Conservation (phyloP, 2,329 filamentous ascomycete genomes). For the Alternaria burnsii region DNA sequence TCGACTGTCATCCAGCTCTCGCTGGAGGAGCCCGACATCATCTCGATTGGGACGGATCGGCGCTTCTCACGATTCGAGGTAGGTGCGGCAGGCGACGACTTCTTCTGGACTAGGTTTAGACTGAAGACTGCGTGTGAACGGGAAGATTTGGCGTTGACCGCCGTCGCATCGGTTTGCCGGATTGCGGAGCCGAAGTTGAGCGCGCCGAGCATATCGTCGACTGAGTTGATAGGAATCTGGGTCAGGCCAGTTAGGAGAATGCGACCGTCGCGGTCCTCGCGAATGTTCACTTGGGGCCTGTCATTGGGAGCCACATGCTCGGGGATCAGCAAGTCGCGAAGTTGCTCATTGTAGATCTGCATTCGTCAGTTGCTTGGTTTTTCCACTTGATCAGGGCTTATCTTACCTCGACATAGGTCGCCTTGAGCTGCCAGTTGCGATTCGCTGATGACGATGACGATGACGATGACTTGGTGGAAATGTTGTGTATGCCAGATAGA, state of each 20-base stretch:
- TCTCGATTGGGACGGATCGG: conserved; percentile 84
- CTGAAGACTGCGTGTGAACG: conserved; percentile 98
- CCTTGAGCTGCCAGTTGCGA: conserved; percentile 89
- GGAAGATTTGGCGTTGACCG: conserved; percentile 96
- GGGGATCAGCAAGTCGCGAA: conserved; percentile 86
- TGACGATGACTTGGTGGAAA: conserved; percentile 54
- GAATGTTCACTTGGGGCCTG: conserved; percentile 83
- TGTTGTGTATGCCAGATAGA: conserved; percentile 68
- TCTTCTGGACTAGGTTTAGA: conserved; percentile 89
- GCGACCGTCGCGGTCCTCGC: conserved; percentile 92
- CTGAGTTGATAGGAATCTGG: conserved; percentile 87
- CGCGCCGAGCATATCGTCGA: conserved; percentile 88
- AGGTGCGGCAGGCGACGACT: conserved; percentile 61
- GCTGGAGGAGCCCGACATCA: conserved; percentile 65
- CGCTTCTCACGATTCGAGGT: conserved; percentile 76
- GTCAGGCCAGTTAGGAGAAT: conserved; percentile 91
- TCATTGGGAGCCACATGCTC: conserved; percentile 75
- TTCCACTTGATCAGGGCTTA: neutral
- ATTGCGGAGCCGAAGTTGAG: conserved; percentile 93
- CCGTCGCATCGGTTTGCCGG: conserved; percentile 94
- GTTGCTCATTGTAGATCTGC: conserved; percentile 95
- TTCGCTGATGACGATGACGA: conserved; percentile 60
- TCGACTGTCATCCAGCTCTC: conserved; percentile 83
- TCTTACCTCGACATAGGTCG: conserved; percentile 80
- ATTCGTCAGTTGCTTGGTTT: conserved; percentile 25